phyloP scores from a whole-genome alignment of 176 grass and related monocot genomes.

The Triticum dicoccoides region DNA sequence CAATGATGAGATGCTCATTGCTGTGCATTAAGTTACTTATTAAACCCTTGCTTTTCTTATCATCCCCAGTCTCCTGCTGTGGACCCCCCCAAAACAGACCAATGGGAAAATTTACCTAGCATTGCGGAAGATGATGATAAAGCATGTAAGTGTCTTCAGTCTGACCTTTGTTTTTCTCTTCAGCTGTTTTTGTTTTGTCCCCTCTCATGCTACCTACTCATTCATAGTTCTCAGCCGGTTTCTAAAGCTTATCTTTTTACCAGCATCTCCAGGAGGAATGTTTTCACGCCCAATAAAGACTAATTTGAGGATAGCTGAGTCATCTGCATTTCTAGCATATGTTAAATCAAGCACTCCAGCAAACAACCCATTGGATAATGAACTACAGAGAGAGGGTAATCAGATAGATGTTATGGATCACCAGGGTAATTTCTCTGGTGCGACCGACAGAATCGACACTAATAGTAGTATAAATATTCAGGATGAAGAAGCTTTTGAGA shows the following conservation, averaged over 20 bases:
- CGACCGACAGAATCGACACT: constrained; percentile 33
- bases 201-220: neutral
- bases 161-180: neutral
- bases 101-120: constrained; percentile 15
- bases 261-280: constrained; percentile 57
- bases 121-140: constrained; percentile 12
- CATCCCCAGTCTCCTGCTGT: constrained; percentile 35
- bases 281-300: constrained; percentile 73
- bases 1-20: neutral
- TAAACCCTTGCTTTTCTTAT: constrained; percentile 11
- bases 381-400: constrained; percentile 41
- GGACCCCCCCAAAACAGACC: constrained; percentile 19
- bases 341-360: constrained; percentile 57
- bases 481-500: constrained; percentile 34
- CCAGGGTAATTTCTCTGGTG: constrained; percentile 27
- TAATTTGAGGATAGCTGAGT: constrained; percentile 71
- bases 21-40: neutral
- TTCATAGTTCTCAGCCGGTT: constrained; percentile 11
- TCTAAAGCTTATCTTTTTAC: constrained; percentile 28
- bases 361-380: constrained; percentile 36
- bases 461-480: constrained; percentile 33
- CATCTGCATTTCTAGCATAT: constrained; percentile 93
- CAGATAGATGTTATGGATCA: constrained; percentile 32
- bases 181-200: neutral
- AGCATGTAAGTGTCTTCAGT: constrained; percentile 43